Percentiles rank a stretch among this genome's conserved stretches.
Conservation (phyloP, 768 basidiomycete genomes). For the Neoboletus subvelutipes region DNA sequence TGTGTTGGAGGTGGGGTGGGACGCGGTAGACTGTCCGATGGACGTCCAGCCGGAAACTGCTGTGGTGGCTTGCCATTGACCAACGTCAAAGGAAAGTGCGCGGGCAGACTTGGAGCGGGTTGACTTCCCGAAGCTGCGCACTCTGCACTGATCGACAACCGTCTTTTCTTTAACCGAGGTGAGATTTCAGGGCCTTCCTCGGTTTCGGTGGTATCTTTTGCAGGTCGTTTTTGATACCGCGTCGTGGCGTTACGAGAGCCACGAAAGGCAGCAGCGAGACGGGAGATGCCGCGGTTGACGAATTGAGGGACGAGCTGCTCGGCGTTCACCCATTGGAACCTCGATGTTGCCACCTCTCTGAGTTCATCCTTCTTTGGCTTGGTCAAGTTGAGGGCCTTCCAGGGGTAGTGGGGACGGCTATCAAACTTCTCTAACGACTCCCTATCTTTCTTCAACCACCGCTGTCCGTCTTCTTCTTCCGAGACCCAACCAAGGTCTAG, state of each 20-base stretch:
- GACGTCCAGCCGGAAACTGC: constrained; percentile 29
- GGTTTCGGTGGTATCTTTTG: constrained; percentile 8
- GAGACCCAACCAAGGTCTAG: constrained; percentile 31
- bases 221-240: constrained; percentile 27
- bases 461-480: constrained; percentile 18
- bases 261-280: constrained; percentile 16
- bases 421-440: constrained; percentile 30
- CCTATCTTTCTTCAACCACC: constrained; percentile 28
- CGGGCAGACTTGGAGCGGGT: constrained; percentile 1
- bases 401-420: constrained; percentile 24
- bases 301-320: constrained; percentile 30
- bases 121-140: constrained; percentile 1
- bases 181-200: constrained; percentile 14
- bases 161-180: constrained; percentile 27
- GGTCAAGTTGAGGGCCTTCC: constrained; percentile 23
- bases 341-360: constrained; percentile 23
- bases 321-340: constrained; percentile 34
- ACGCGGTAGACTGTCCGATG: constrained; percentile 5
- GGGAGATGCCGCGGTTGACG: constrained; percentile 23
- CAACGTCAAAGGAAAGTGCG: constrained; percentile 17
- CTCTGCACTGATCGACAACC: constrained; percentile 15
- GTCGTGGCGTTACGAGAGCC: not conserved
- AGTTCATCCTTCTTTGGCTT: constrained; percentile 29
- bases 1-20: constrained; percentile 4
- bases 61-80: constrained; percentile 33